Evolutionary conservation across 192 early-diverging fungal genomes (phyloP).

Genomic region (Coemansia sp.): DNA sequence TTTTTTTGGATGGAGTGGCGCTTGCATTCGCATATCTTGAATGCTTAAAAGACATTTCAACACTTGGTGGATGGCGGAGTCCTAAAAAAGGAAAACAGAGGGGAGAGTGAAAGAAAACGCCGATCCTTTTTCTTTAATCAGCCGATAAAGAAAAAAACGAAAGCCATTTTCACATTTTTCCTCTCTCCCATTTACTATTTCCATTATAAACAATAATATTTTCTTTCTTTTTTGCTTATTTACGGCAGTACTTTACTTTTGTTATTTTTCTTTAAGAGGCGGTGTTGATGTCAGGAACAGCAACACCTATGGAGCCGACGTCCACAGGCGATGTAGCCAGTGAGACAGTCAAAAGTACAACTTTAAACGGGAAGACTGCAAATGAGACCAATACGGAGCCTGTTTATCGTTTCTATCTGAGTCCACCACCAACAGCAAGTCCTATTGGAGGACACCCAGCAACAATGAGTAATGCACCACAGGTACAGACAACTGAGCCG

Average conservation of each 20-base stretch:
- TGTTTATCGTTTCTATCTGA: constrained; percentile 49
- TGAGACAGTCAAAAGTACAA: too few relatives aligned
- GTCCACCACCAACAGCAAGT: constrained; percentile 27
- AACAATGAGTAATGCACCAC: constrained; percentile 17
- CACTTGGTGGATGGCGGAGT: too few relatives aligned
- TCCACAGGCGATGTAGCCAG: constrained; percentile 1
- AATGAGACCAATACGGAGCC: constrained; percentile 33
- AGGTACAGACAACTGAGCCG: constrained; percentile 17
- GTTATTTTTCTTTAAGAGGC: neutral
- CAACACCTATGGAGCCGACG: constrained; percentile 32
- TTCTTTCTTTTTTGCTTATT: neutral
- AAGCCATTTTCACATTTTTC: neutral
- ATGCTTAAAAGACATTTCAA: too few relatives aligned
- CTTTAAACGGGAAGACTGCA: neutral
- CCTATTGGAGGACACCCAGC: too few relatives aligned
- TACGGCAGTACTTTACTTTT: neutral
- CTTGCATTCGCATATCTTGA: too few relatives aligned
- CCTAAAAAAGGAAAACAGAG: neutral
- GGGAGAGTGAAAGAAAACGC: neutral
- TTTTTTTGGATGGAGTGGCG: too few relatives aligned
- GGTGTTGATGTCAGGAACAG: constrained; percentile 37
- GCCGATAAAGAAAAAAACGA: too few relatives aligned
- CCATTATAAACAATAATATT: neutral
- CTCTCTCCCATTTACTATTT: neutral
- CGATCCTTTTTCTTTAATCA: constrained; percentile 1